A percentile compares a stretch with the other conserved stretches of the same genome.
Evolutionary conservation across 1,284 basidiomycete species (phyloP).

Genomic region (Microbotryum saponariae): DNA sequence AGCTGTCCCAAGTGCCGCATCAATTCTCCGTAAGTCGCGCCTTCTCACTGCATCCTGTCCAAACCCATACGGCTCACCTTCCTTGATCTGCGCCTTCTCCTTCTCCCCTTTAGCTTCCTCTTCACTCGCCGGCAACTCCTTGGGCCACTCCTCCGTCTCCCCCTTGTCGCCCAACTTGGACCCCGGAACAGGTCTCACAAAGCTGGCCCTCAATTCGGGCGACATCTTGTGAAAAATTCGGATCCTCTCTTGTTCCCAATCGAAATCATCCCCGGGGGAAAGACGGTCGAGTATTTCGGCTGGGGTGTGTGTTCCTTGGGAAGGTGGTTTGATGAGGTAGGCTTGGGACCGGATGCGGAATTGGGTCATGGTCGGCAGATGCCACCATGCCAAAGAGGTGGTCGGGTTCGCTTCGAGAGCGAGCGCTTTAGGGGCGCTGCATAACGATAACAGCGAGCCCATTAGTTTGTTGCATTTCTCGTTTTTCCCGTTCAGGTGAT

Average conservation of each 20-base stretch:
- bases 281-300: conserved; percentile 22
- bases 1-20: not conserved
- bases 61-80: conserved; percentile 17
- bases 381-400: conserved; percentile 42
- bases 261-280: conserved; percentile 32
- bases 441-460: not conserved
- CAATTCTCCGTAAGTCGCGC: too few relatives aligned
- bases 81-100: conserved; percentile 27
- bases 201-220: conserved; percentile 40
- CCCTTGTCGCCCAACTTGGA: conserved; percentile 27
- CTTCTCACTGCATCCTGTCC: not conserved
- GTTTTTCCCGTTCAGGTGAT: too few relatives aligned
- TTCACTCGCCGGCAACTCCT: conserved; percentile 30
- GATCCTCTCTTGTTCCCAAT: conserved; percentile 41
- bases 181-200: conserved; percentile 41
- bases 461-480: not conserved
- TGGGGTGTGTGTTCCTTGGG: conserved; percentile 2
- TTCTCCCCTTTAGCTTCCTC: conserved; percentile 33
- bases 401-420: conserved; percentile 35
- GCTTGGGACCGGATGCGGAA: conserved; percentile 40
- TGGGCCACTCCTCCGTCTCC: conserved; percentile 37
- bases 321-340: conserved; percentile 37
- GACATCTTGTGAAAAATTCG: conserved; percentile 41
- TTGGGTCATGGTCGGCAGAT: conserved; percentile 38
- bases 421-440: conserved; percentile 38